Base-by-base conservation (phyloP, 192 early-diverging fungal genomes). In the Coemansia furcata region DNA sequence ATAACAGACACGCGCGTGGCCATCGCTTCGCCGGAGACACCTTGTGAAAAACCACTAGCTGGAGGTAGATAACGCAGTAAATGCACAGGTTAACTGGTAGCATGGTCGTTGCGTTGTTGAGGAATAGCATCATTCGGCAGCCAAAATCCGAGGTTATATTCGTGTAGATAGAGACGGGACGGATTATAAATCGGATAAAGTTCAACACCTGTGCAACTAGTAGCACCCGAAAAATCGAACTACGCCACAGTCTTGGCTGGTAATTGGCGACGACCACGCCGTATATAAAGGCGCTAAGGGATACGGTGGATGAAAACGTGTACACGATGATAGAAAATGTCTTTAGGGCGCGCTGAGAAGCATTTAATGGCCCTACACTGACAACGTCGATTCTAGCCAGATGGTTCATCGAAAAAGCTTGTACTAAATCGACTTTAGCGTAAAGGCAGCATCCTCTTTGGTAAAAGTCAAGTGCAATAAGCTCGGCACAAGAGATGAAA, bases 11-110 rank as follows among this genome's bases (percentile, higher is more conserved):
- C 11, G 67, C 66, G 2, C 73, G 60, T 9, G 78, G 69, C 69
- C 69, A 75, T 26, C 69, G 65, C 39, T 72, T 70, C 0, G 36
- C 40, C 3, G 78, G 73, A 36, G 65, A 62, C 0, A 80, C 63
- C 54, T 67, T 71, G 69, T 80, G 78, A 39, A 80, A 66, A 1
- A 80, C 62, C 14, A 75, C 57, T 3, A 80, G 57, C 40, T 80
- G 78, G 33, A 80, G 57, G 17, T 80, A 80, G n/a, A 80, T 47
- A 6, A 75, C 78, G 40, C 73, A 74, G 50, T 75, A 75, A 30
- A 69, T 58, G 29, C 65, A 66, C 9, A 65, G 55, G 36, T 77
- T 67, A 6, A 71, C 63, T 5, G 69, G 69, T 47, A 77, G n/a
- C 7, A 54, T 30, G 6, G 74, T 52, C 5, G 50, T 23, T 12